These are phyloP conservation scores for Botryotinia narcissicola DNA, from an alignment of 2,329 filamentous ascomycete genomes.

Conservation along the genomic window DNA sequence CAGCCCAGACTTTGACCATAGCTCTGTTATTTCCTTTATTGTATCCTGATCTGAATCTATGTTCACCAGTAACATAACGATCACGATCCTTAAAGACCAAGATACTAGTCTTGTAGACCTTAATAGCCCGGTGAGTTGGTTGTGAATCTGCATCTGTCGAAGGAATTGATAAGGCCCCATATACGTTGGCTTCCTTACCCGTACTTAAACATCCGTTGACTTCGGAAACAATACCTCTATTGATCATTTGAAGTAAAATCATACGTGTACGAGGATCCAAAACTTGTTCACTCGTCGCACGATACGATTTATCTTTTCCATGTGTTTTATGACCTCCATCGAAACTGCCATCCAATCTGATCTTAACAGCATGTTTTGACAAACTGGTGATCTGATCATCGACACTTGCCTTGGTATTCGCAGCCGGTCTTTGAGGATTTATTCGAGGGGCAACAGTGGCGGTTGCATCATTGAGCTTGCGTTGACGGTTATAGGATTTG, in stretches of 20 bases:
- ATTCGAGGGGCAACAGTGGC: conserved; percentile 56
- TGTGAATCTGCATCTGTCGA: conserved; percentile 51
- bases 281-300: conserved; percentile 92
- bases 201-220: conserved; percentile 95
- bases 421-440: conserved; percentile 74
- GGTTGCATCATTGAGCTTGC: conserved; percentile 56
- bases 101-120: conserved; percentile 98
- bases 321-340: conserved; percentile 54
- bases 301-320: conserved; percentile 84
- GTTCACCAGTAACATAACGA: conserved; percentile 92
- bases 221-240: conserved; percentile 82
- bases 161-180: conserved; percentile 72
- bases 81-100: conserved; percentile 97
- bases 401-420: conserved; percentile 75
- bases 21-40: conserved; percentile 93
- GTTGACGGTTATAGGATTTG: conserved; percentile 81
- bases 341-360: conserved; percentile 65
- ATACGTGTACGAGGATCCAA: conserved; percentile 91
- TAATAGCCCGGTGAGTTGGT: conserved; percentile 79
- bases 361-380: conserved; percentile 79
- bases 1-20: conserved; percentile 98
- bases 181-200: conserved; percentile 97
- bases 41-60: conserved; percentile 84
- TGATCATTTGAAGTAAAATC: conserved; percentile 95
- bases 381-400: conserved; percentile 88